Evolutionary conservation across 768 basidiomycete genomes (phyloP), one percentile per base, ranked within the genome.

Genomic region (Scleroderma bovista): DNA sequence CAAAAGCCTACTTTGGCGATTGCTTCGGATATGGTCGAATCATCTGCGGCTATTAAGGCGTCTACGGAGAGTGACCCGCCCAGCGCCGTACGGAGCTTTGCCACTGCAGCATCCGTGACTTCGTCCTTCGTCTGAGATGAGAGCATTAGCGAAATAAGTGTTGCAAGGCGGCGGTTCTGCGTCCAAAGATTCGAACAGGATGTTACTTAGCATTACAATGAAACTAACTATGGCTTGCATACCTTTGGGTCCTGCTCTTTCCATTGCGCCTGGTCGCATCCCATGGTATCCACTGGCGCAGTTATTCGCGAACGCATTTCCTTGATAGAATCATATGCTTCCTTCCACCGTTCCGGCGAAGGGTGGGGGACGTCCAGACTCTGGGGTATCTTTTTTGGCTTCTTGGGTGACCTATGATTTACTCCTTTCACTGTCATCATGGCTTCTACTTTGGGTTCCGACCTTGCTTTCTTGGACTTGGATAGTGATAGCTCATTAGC

Each of bases 111-210:
- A 48, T 88, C 80, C 0, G 88, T 92, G 16, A 93, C 85, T 58
- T 89, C 83, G 62, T 95, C 93, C 60, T 94, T 97, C 4, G 95
- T 97, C 64, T 98, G 95, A 2, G 92, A 92, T 10, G 89, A 93
- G 2, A 98, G 78, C 92, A 97, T 96, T 40, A 99, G 75, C 3
- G 93, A 91, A 7, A 99, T 79, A 19, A 99, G 81, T 4, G 86
- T 90, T 9, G 88, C 77, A 52, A 91, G 88, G 2, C 94, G 84
- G 44, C 79, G 77, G 49, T 83, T 91, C 91, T 94, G 61, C 7
- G 15, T 44, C 38, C 22, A 13, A 23, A 41, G 32, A 47, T 45
- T 38, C 29, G 7, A 13, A 33, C 42, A 12, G 33, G 20, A 24
- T n/a, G 19, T 16, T n/a, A 34, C 22, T 41, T 32, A 36, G 31